These are phyloP conservation scores for Dorcoceras hygrometricum DNA, from an alignment of 257 asterid species.

Conservation along the genomic window DNA sequence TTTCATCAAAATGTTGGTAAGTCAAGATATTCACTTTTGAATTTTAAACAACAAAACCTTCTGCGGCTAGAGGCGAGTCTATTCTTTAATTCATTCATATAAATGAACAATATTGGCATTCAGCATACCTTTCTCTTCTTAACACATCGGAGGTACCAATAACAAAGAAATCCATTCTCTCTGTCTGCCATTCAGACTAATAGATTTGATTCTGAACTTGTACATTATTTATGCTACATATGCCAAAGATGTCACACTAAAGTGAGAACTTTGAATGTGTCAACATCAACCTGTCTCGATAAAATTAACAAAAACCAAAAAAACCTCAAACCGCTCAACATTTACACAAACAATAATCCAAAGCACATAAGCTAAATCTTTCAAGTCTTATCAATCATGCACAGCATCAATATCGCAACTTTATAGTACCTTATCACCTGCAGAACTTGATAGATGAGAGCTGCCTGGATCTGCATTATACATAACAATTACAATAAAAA, in stretches of 20 bases:
- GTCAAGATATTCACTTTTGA: not conserved
- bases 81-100: not conserved
- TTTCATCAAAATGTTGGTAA: not conserved
- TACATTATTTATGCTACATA: too few species aligned
- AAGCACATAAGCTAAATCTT: slow-evolving; percentile 6
- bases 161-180: too few species aligned
- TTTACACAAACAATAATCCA: not conserved
- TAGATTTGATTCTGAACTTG: too few species aligned
- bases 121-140: too few species aligned
- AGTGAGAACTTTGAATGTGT: not conserved
- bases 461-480: slow-evolving; percentile 52
- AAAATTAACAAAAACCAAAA: not conserved
- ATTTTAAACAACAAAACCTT: not conserved
- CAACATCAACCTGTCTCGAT: not conserved
- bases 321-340: not conserved
- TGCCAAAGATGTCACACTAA: not conserved
- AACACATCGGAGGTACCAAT: too few species aligned
- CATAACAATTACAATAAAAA: slow-evolving; percentile 17
- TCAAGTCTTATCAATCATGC: not conserved
- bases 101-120: too few species aligned
- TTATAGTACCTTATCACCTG: slow-evolving; percentile 40
- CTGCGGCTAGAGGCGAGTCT: not conserved
- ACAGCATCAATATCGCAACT: not conserved
- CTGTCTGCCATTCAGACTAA: too few species aligned
- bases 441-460: slow-evolving; percentile 29